Base-by-base conservation (phyloP, 768 basidiomycete genomes). In the Mrakia frigida region DNA sequence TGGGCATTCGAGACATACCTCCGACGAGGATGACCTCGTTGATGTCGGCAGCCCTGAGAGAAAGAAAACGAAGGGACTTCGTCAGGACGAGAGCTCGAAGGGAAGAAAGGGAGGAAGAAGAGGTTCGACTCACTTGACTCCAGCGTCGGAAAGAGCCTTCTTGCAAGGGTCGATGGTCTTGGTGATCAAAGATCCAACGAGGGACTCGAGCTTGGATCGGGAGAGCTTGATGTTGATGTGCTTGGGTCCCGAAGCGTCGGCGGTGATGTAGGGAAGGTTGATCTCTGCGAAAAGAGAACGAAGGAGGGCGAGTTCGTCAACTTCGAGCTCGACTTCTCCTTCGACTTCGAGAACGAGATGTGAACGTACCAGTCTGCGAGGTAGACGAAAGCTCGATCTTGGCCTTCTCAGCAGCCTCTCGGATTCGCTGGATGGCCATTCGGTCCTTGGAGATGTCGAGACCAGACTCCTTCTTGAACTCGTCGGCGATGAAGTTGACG, bases 341-440 rank as follows among this genome's bases (percentile, higher is more conserved):
- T 35, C 21, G 13, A 35, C 6, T 11, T 18, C 31, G 21, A 23
- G 18, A 41, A n/a, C 1, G 53, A 1, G 46, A 6, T 35, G 33
- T 59, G 31, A 25, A 73, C 71, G 50, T 21, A 73, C 71, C 71
- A 41, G 97, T 99, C 83, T 98, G 93, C 0, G 91, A 87, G 2
- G 95, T 92, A 16, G 93, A 94, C 16, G 94, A 98, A 35, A 99
- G 86, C 83, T 98, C 96, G 70, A 97, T 95, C 89, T 99, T 99
- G 79, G 97, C 97, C 87, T 98, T 98, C 87, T 99, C 97, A 18
- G 96, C 94, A 28, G 97, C 97, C 84, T 99, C 97, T 81, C 97
- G 94, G 79, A 99, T 93, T 85, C 97, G 94, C 84, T 98, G 97
- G 80, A 99, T 92, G 10, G 97, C 95, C 92, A 98, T 97, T 70